Conservation (phyloP, 1,284 basidiomycete species). For the Leccinum fallax region DNA sequence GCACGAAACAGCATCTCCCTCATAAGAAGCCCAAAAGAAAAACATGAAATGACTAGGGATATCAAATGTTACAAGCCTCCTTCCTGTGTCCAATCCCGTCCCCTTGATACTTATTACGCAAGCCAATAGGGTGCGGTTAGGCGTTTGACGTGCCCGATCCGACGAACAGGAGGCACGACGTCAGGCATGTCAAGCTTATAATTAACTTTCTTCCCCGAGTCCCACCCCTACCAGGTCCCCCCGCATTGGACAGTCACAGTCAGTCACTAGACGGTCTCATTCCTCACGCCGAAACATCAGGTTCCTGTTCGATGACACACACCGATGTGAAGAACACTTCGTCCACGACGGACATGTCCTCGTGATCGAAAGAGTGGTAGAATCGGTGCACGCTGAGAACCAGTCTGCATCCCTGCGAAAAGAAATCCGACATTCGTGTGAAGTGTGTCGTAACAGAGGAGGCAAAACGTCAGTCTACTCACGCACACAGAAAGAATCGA, state of each 20-base stretch:
- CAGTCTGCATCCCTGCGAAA: slow-evolving; percentile 12
- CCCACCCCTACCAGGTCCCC: not conserved
- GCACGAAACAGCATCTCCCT: not conserved
- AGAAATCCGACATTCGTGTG: not conserved
- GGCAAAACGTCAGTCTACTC: not conserved
- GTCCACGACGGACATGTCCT: not conserved
- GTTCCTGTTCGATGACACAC: slow-evolving; percentile 10
- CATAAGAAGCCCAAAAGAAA: not conserved
- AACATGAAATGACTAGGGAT: not conserved
- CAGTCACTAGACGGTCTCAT: not conserved
- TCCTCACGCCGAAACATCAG: not conserved
- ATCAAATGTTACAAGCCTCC: not conserved
- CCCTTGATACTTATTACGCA: not conserved
- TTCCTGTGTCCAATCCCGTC: not conserved
- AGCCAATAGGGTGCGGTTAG: not conserved
- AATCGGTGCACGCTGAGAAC: slow-evolving; percentile 10
- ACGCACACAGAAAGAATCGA: slow-evolving; percentile 14
- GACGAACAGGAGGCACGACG: not conserved
- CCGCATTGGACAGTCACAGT: not conserved
- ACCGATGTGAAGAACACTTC: slow-evolving; percentile 11
- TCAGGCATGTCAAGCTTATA: not conserved
- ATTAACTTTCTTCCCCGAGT: not conserved
- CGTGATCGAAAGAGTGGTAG: not conserved
- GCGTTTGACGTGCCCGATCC: not conserved
- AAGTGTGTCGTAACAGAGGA: not conserved